A percentile compares a stretch with the other conserved stretches of the same genome.
These are phyloP conservation scores for Hygrophorus russula DNA, from an alignment of 768 basidiomycete species.

Conservation along the genomic window DNA sequence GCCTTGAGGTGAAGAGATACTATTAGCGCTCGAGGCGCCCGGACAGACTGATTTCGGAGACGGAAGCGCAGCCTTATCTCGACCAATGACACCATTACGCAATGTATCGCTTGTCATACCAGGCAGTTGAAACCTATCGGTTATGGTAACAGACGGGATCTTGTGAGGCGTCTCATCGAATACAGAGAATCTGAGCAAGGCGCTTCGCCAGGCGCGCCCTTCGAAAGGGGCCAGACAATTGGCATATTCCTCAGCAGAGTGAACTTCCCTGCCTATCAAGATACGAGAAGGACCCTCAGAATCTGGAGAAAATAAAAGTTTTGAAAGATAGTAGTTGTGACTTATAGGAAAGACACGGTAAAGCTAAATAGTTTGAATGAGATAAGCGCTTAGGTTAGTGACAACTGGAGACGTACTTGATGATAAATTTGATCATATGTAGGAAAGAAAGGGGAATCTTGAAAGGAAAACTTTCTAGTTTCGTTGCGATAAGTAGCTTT, in stretches of 20 bases:
- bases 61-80: background rate
- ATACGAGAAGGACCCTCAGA: constrained; percentile 42
- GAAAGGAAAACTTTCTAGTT: constrained; percentile 56
- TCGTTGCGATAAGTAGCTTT: constrained; percentile 69
- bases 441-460: constrained; percentile 43
- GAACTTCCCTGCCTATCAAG: constrained; percentile 51
- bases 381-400: constrained; percentile 13
- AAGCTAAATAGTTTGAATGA: constrained; percentile 33
- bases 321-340: constrained; percentile 49
- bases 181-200: constrained; percentile 53
- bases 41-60: background rate
- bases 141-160: constrained; percentile 11
- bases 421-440: constrained; percentile 46
- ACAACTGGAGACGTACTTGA: constrained; percentile 36
- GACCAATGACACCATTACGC: no score
- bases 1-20: background rate
- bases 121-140: background rate
- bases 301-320: constrained; percentile 59
- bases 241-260: constrained; percentile 46
- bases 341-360: constrained; percentile 58
- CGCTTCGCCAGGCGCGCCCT: constrained; percentile 42
- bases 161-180: constrained; percentile 38
- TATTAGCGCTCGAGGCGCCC: background rate
- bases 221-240: constrained; percentile 36
- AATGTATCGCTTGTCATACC: no score